phyloP scores from a whole-genome alignment of 1,284 basidiomycete genomes.

The Cryptococcus sp. region DNA sequence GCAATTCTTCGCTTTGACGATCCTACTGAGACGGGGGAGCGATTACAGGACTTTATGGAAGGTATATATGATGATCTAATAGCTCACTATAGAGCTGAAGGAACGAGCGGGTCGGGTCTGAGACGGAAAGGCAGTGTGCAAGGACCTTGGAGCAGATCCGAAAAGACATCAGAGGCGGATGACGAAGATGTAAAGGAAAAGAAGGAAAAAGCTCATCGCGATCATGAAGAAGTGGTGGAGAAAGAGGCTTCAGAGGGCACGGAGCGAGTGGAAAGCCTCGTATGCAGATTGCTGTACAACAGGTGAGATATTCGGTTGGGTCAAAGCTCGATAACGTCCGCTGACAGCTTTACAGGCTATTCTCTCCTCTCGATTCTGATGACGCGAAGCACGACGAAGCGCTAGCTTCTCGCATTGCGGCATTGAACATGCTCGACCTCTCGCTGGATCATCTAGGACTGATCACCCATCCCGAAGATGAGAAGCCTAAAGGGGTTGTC shows the following conservation, averaged over 20 bases:
- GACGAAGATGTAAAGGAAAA: slow-evolving; percentile 21
- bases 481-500: slow-evolving; percentile 54
- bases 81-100: slow-evolving; percentile 39
- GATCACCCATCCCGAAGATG: slow-evolving; percentile 59
- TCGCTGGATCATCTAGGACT: slow-evolving; percentile 83
- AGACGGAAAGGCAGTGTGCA: slow-evolving; percentile 38
- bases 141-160: slow-evolving; percentile 13
- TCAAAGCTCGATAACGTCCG: background rate
- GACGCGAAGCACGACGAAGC: slow-evolving; percentile 85
- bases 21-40: slow-evolving; percentile 56
- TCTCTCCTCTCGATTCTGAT: slow-evolving; percentile 67
- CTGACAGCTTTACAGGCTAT: slow-evolving; percentile 56
- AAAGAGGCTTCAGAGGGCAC: slow-evolving; percentile 55
- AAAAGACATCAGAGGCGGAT: slow-evolving; percentile 2
- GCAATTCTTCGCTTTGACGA: slow-evolving; percentile 33
- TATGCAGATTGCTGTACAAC: slow-evolving; percentile 74
- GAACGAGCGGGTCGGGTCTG: slow-evolving; percentile 21
- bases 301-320: slow-evolving; percentile 49
- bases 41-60: slow-evolving; percentile 74
- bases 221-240: slow-evolving; percentile 53
- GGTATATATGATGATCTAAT: slow-evolving; percentile 61
- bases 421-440: slow-evolving; percentile 84
- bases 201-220: slow-evolving; percentile 21
- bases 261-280: slow-evolving; percentile 68
- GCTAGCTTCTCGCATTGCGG: slow-evolving; percentile 80